A percentile compares a stretch with the other conserved stretches of the same genome.
These are phyloP conservation scores for Epichloe brachyelytri DNA, from an alignment of 2,329 filamentous ascomycete species.

Conservation along the genomic window DNA sequence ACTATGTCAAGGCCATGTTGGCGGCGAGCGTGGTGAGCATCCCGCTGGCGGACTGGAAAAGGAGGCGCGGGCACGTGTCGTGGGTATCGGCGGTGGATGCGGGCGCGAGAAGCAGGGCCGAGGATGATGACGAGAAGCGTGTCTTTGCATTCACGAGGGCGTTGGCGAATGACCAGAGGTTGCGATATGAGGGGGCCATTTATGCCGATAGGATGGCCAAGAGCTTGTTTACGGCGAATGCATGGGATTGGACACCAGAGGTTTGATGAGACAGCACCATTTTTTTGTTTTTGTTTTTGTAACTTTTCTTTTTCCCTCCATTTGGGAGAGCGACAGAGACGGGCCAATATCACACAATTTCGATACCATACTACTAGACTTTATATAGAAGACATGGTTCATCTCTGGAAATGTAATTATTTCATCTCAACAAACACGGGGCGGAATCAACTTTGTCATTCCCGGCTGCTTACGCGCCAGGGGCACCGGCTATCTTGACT, in stretches of 20 bases:
- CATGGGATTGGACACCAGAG: slow-evolving; percentile 49
- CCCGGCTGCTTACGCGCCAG: not conserved
- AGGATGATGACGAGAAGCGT: slow-evolving; percentile 10
- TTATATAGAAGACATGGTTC: too few relatives aligned
- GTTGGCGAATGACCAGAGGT: slow-evolving; percentile 34
- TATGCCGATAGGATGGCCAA: slow-evolving; percentile 38
- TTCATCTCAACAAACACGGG: too few relatives aligned
- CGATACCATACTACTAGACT: too few relatives aligned
- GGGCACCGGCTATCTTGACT: slow-evolving; percentile 15
- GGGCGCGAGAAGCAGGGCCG: slow-evolving; percentile 4
- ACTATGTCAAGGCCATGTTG: slow-evolving; percentile 48
- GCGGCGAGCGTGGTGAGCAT: slow-evolving; percentile 33
- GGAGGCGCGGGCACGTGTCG: slow-evolving; percentile 22
- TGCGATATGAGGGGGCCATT: slow-evolving; percentile 35
- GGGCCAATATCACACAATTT: too few relatives aligned
- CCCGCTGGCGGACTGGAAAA: slow-evolving; percentile 33
- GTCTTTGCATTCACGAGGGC: slow-evolving; percentile 38
- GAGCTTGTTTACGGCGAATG: slow-evolving; percentile 40
- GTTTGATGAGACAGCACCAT: slow-evolving; percentile 9
- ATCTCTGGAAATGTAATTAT: too few relatives aligned
- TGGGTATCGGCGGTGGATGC: slow-evolving; percentile 23
- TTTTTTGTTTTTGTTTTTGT: too few relatives aligned
- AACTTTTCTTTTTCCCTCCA: too few relatives aligned
- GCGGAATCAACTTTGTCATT: too few relatives aligned
- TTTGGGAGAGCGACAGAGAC: too few relatives aligned